phyloP scores from a whole-genome alignment of 768 basidiomycete species.

The Nidularia sp. region DNA sequence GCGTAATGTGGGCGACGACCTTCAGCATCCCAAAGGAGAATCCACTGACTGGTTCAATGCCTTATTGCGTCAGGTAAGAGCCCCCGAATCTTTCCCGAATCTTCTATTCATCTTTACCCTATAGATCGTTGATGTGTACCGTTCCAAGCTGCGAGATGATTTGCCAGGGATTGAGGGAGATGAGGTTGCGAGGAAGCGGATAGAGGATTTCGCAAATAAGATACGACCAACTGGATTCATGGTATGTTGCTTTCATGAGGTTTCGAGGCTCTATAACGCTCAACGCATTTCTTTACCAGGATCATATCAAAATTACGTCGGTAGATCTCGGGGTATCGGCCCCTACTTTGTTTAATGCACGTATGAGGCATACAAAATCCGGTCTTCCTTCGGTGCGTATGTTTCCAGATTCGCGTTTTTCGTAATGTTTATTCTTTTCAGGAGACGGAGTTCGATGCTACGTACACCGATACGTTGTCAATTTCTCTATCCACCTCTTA shows the following conservation, averaged over 20 bases:
- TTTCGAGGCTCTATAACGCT: slow-evolving; percentile 1
- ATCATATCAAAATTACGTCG: slow-evolving; percentile 81
- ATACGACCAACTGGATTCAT: slow-evolving; percentile 68
- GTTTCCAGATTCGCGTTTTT: not conserved
- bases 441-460: slow-evolving; percentile 81
- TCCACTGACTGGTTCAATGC: slow-evolving; percentile 91
- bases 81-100: slow-evolving; percentile 1
- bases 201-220: slow-evolving; percentile 80
- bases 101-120: slow-evolving; percentile 3
- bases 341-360: slow-evolving; percentile 72
- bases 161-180: slow-evolving; percentile 71
- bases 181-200: slow-evolving; percentile 72
- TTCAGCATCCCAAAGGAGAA: slow-evolving; percentile 40
- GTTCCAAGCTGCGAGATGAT: slow-evolving; percentile 72
- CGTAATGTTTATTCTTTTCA: slow-evolving; percentile 18
- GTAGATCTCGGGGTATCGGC: slow-evolving; percentile 80
- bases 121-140: slow-evolving; percentile 70
- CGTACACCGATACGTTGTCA: slow-evolving; percentile 80
- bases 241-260: slow-evolving; percentile 32
- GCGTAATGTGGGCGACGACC: slow-evolving; percentile 16
- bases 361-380: slow-evolving; percentile 33
- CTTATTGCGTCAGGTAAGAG: slow-evolving; percentile 71
- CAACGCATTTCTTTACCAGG: slow-evolving; percentile 38
- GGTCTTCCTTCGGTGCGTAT: slow-evolving; percentile 8
- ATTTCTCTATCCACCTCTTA: slow-evolving; percentile 81